phyloP scores from a whole-genome alignment of 2,329 filamentous ascomycete genomes.

The Alternaria ethzedia region DNA sequence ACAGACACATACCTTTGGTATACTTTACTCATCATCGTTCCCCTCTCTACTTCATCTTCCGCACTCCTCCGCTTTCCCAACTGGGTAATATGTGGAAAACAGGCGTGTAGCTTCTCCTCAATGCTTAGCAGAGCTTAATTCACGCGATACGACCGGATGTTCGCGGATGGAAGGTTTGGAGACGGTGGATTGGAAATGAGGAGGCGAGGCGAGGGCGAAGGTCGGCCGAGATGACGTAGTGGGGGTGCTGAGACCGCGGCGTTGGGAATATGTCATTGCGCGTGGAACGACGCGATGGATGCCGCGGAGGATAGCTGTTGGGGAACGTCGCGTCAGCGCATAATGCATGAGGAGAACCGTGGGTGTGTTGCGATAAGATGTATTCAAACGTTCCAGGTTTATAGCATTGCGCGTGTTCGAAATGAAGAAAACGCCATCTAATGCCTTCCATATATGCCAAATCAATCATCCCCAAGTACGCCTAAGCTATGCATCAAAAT shows the following conservation, averaged over 20 bases:
- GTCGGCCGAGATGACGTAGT: constrained; percentile 2
- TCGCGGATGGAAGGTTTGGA: neutral
- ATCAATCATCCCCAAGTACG: neutral
- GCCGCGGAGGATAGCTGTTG: neutral
- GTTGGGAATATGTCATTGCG: neutral
- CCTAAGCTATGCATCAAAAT: constrained; percentile 23
- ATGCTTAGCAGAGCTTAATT: constrained; percentile 1
- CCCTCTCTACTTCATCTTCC: neutral
- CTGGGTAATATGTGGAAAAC: neutral
- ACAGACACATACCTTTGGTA: neutral
- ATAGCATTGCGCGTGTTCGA: neutral
- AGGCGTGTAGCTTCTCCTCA: constrained; percentile 5
- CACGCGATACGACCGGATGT: neutral
- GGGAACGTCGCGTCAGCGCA: neutral
- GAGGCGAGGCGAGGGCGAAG: neutral
- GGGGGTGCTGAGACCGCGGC: neutral
- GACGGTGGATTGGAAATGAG: neutral
- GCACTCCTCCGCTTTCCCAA: neutral
- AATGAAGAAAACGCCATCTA: neutral
- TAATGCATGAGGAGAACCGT: neutral
- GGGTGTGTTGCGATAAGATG: neutral
- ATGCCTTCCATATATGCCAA: neutral
- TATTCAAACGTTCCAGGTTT: neutral
- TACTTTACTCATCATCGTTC: neutral
- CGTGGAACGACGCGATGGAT: neutral